Evolutionary conservation across 2,329 filamentous ascomycete genomes (phyloP).

Genomic region (Coniochaeta sp.): DNA sequence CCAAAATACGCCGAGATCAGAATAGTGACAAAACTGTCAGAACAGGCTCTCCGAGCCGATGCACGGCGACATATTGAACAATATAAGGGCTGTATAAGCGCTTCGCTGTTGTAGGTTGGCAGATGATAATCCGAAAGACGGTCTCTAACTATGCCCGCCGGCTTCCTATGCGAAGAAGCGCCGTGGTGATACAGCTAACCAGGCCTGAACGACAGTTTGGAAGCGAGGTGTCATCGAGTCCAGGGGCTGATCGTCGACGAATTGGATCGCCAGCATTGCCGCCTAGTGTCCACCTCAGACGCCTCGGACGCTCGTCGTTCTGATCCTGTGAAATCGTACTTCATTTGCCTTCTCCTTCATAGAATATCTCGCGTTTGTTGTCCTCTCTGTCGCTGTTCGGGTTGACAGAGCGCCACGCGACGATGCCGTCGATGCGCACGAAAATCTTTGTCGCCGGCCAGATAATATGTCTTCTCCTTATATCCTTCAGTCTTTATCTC

Average conservation of each 20-base stretch:
- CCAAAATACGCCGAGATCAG: background rate
- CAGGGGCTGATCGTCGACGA: background rate
- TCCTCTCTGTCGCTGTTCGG: background rate
- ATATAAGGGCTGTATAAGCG: background rate
- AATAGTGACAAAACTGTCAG: background rate
- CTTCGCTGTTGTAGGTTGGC: background rate
- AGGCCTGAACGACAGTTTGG: background rate
- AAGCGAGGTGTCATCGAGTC: background rate
- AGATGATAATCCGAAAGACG: background rate
- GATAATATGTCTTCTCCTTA: constrained; percentile 5
- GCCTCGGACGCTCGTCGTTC: background rate
- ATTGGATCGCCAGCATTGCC: background rate
- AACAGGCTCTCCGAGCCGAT: background rate
- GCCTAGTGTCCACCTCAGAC: background rate
- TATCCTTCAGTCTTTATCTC: background rate
- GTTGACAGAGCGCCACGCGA: background rate
- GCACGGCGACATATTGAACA: background rate
- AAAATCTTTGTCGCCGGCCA: constrained; percentile 4
- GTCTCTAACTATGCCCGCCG: background rate
- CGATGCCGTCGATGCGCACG: constrained; percentile 2
- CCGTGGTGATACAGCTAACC: background rate
- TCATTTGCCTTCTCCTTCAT: background rate
- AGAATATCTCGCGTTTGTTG: background rate
- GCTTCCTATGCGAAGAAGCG: background rate
- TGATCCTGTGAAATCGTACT: background rate